Conservation (phyloP, 176 grass and related monocot species). For the Eleusine coracana region DNA sequence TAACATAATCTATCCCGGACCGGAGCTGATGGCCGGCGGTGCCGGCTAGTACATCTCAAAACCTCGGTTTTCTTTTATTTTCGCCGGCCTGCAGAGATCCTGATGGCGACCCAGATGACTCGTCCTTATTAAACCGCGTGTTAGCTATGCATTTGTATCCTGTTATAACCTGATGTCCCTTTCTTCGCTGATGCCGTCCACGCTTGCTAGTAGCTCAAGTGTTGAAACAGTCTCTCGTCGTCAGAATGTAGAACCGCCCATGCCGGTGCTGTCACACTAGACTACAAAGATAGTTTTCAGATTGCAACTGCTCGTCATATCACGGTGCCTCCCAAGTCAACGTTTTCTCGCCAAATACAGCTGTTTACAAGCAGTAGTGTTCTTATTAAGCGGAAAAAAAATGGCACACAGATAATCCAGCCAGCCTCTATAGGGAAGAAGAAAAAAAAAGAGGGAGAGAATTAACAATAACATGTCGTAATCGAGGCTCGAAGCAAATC, state of each 20-base stretch:
- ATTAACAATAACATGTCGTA: not conserved
- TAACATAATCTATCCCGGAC: too few relatives aligned
- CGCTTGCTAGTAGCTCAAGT: not conserved
- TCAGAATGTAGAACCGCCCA: not conserved
- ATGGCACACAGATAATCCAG: too few relatives aligned
- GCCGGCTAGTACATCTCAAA: not conserved
- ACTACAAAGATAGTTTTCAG: not conserved
- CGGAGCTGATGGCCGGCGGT: not conserved
- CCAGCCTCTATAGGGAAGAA: too few relatives aligned
- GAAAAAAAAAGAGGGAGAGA: not conserved
- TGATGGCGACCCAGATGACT: slow-evolving; percentile 9
- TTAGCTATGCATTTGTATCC: not conserved
- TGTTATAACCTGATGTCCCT: not conserved
- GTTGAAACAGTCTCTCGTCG: not conserved
- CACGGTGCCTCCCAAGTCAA: not conserved
- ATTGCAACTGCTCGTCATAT: not conserved
- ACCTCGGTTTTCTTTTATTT: not conserved
- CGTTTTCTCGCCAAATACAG: not conserved
- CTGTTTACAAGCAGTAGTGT: not conserved
- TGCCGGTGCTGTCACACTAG: not conserved
- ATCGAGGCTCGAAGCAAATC: not conserved
- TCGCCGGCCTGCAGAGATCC: not conserved
- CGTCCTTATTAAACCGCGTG: too few relatives aligned
- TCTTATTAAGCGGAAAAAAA: too few relatives aligned
- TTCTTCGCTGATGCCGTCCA: not conserved